Evolutionary conservation across 768 basidiomycete species (phyloP).

Genomic region (Punctularia strigosozonata): DNA sequence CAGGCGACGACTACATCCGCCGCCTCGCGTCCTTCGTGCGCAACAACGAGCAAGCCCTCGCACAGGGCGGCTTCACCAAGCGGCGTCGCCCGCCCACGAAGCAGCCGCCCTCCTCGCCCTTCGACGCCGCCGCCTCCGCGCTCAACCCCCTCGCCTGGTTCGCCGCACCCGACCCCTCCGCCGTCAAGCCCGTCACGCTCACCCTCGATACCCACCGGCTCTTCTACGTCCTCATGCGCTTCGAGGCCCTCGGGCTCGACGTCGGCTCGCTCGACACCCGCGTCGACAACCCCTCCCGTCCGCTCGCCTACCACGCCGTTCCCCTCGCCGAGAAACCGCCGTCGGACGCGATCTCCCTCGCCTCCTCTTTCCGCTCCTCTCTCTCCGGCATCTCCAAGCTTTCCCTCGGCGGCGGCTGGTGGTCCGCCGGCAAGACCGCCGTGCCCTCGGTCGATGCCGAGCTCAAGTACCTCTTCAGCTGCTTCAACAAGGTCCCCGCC

Average conservation of each 20-base stretch:
- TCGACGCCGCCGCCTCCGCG: constrained; percentile 21
- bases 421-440: constrained; percentile 46
- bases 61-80: constrained; percentile 43
- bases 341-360: constrained; percentile 63
- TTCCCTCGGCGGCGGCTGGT: constrained; percentile 68
- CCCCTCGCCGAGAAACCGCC: constrained; percentile 42
- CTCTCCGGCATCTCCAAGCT: constrained; percentile 65
- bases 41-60: constrained; percentile 60
- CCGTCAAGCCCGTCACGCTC: constrained; percentile 48
- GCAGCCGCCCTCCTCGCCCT: constrained; percentile 14
- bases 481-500: constrained; percentile 84
- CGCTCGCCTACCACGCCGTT: constrained; percentile 63
- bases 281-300: constrained; percentile 61
- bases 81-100: constrained; percentile 30
- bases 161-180: constrained; percentile 14
- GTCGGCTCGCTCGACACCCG: constrained; percentile 74
- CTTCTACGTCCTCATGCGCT: constrained; percentile 78
- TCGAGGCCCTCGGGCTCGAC: constrained; percentile 69
- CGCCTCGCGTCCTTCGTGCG: constrained; percentile 61
- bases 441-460: constrained; percentile 54
- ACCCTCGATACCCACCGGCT: constrained; percentile 71
- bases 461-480: constrained; percentile 79
- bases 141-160: constrained; percentile 62
- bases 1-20: constrained; percentile 69
- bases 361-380: constrained; percentile 67